Evolutionary conservation across 345 rosid genomes (phyloP).

Genomic region (Jatropha curcas): DNA sequence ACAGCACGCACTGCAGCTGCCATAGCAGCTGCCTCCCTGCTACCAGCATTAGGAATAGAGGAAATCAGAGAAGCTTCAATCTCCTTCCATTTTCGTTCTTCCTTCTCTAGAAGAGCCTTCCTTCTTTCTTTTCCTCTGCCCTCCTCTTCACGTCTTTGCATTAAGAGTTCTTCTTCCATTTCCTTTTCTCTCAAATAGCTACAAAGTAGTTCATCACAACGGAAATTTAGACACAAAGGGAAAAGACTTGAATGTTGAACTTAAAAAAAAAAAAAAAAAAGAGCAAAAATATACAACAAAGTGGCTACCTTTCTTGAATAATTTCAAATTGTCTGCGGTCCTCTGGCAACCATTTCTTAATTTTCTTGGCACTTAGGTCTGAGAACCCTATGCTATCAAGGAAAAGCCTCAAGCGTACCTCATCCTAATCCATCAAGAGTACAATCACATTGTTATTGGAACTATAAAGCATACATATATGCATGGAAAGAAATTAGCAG

Average conservation of each 20-base stretch:
- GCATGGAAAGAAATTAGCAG: conserved; percentile 19
- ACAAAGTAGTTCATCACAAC: conserved; percentile 19
- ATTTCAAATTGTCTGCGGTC: conserved; percentile 96
- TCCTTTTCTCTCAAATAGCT: conserved; percentile 98
- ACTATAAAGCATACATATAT: background rate
- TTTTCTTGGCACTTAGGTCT: conserved; percentile 95
- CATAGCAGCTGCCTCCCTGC: conserved; percentile 99
- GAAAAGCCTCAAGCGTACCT: conserved; percentile 95
- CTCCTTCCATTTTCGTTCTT: conserved; percentile 99
- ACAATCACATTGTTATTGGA: conserved; percentile 8
- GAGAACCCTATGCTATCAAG: conserved; percentile 99
- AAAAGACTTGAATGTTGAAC: background rate
- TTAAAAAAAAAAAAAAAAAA: background rate
- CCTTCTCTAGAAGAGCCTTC: conserved; percentile 95
- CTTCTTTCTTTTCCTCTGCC: conserved; percentile 99
- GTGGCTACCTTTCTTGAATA: conserved; percentile 88
- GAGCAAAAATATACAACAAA: conserved; percentile 5
- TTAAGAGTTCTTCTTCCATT: conserved; percentile 98
- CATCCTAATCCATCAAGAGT: conserved; percentile 56
- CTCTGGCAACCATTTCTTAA: conserved; percentile 99
- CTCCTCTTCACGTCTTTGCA: conserved; percentile 99
- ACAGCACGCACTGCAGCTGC: conserved; percentile 99
- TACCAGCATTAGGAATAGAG: conserved; percentile 96
- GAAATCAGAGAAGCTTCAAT: conserved; percentile 99
- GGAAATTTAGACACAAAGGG: conserved; percentile 7